Evolutionary conservation across 768 basidiomycete species (phyloP), one percentile per base, ranked within the genome.

Genomic region (Rhodocollybia butyracea): DNA sequence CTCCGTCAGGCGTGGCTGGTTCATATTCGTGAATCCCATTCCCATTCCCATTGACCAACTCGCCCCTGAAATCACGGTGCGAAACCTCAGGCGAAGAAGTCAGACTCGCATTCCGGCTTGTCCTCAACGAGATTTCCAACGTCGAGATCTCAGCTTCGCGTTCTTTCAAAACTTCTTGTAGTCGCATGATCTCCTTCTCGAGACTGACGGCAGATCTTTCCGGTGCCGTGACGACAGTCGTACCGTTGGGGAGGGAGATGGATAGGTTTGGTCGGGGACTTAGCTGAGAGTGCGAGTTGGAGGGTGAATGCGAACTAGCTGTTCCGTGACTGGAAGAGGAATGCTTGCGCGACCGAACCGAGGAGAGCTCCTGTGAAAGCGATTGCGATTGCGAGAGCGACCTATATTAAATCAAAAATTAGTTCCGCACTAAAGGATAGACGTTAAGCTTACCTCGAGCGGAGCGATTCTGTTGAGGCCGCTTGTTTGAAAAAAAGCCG

Each of bases 351-450:
- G 85, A 90, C 66, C 86, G 88, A 74, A 75, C 89, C 77, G 87
- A 93, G 63, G 86, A 93, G 61, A 93, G 82, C 81, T 92, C 94
- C 94, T 98, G 94, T 77, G 94, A 95, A 64, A 96, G 86, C 80
- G 94, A 96, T 78, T 87, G 84, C 70, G 94, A 94, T 73, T 91
- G 91, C 76, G 90, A 92, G 61, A 87, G 84, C 84, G 92, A 93
- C 82, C 90, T 91, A 62, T 41, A 46, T 53, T 64, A 36, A 59
- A 52, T 56, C 51, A 58, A 61, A 63, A 36, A 48, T 32, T 46
- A 56, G 43, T 26, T 27, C 48, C 15, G 62, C 57, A 32, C 51
- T 22, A 41, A 46, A 54, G n/a, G 36, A 56, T 26, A n/a, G 7
- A 13, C 17, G 4, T 2, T 3, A 7, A 45, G 59, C 67, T 61